Base-by-base conservation (phyloP, 352 stramenopile species). In the Achlya hypogyna region DNA sequence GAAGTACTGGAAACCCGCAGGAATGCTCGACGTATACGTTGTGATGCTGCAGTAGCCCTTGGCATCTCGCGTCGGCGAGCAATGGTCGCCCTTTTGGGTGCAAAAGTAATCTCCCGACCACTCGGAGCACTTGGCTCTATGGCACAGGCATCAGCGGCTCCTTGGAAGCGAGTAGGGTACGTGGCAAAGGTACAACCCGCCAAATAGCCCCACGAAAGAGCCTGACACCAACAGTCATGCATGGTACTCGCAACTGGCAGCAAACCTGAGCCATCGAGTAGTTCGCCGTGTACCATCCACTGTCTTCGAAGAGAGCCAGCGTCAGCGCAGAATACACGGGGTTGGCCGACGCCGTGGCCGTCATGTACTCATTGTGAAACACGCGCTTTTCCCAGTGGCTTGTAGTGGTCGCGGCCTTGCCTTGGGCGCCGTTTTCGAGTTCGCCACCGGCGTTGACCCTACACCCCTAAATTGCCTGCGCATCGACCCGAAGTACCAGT, bases 361-460 rank as follows among this genome's bases (percentile, higher is more conserved):
- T 91, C 84, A 93, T 93, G 64, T 89, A 91, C 69, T 93, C 84
- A 40, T 93, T 90, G 76, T 86, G 84, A 3, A 88, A 70, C 18
- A 90, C 51, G 22, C 84, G 82, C 35, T 93, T 91, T n/a, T 93
- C 84, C 83, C 83, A 91, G 66, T 93, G 84, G 2, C 79, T 89
- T 18, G 38, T 45, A 10, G 78, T 88, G 51, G 83, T 88, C 18
- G 75, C 77, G 0, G 76, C 69, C 51, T 78, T 85, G 5, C 84
- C 83, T 1, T 76, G 74, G 23, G 81, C 78, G 1, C 83, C 82
- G 38, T 93, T 90, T 60, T 93, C 84, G 25, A 93, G 69, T 62
- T 91, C 84, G 0, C 86, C 53, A 0, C 84, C 84, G 5, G 82
- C 81, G 53, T 78, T 72, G 4, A 71, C 53, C 35, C 53, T 53